phyloP scores from a whole-genome alignment of 2,329 filamentous ascomycete species.

The Aureobasidium sp. region DNA sequence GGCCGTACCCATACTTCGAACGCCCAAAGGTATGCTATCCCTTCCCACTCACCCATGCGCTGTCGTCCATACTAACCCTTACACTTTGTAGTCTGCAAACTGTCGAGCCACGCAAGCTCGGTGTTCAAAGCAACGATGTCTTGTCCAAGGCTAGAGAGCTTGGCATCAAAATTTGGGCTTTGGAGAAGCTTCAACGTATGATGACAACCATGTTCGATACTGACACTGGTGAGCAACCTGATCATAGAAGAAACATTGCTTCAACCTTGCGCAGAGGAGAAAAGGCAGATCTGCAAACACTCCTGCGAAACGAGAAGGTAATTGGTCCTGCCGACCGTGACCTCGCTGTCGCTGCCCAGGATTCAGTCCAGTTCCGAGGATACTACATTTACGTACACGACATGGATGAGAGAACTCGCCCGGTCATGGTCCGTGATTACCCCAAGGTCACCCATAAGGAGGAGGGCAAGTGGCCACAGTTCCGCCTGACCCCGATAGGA shows the following conservation, averaged over 20 bases:
- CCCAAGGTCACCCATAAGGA: conserved; percentile 68
- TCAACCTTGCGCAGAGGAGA: conserved; percentile 27
- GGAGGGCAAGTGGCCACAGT: conserved; percentile 93
- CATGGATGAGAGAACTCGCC: conserved; percentile 86
- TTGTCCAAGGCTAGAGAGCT: conserved; percentile 78
- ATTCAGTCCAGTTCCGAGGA: conserved; percentile 77
- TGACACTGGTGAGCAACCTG: conserved; percentile 46
- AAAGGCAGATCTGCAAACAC: conserved; percentile 58
- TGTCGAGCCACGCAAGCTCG: conserved; percentile 22
- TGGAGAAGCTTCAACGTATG: conserved; percentile 90
- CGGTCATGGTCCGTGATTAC: conserved; percentile 92
- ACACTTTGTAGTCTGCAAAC: conserved; percentile 13
- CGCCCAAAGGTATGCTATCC: conserved; percentile 2
- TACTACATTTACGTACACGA: conserved; percentile 94
- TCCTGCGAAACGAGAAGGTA: conserved; percentile 81
- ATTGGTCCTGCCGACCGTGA: conserved; percentile 82
- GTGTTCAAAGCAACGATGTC: conserved; percentile 52
- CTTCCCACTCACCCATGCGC: neutral
- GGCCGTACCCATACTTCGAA: conserved; percentile 22
- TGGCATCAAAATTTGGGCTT: conserved; percentile 94
- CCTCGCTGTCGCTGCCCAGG: conserved; percentile 64
- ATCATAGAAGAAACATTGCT: conserved; percentile 35
- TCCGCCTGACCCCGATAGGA: conserved; percentile 73
- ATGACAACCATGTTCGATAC: conserved; percentile 70
- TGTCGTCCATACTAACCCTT: neutral